Evolutionary conservation across 1,139 yeast genomes (phyloP), one percentile per base, ranked within the genome.

Genomic region (Yamadazyma songkhlaensis): DNA sequence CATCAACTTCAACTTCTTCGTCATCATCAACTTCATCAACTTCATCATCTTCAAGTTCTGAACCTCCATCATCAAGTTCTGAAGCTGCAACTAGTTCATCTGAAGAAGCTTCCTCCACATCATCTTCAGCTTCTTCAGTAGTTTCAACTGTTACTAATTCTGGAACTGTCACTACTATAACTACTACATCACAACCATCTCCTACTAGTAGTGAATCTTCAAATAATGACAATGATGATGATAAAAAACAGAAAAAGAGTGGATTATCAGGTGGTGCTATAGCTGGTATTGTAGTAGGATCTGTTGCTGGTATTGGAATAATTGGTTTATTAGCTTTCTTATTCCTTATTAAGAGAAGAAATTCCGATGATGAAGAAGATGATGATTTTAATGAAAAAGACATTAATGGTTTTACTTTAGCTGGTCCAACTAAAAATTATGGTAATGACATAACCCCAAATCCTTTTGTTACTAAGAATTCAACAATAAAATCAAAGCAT

Each of bases 261-360:
- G 51, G 63, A 9, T 44, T 78, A 28, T 68, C 79, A 6, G 71
- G 74, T 6, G 92, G 92, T 15, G 82, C 82, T n/a, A 80, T 81
- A 46, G 89, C 84, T 1, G 90, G 89, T 33, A 76, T 81, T 9
- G 86, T 77, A 2, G 70, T 83, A 35, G 89, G 89, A n/a, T 64
- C 72, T 1, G 63, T 81, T 1, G 67, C 66, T 6, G 88, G 86
- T 32, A 68, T 67, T 0, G 51, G 66, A 2, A 25, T 72, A 4
- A 36, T 77, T 13, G 62, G 61, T 0, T 59, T 60, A 2, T 45
- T 67, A 7, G 45, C 74, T 4, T 49, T 74, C 33, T 65, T 77
- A 49, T 60, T 77, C 39, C 55, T 73, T 38, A 62, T 73, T 60
- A 64, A 68, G 44, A 63, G 68, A 43, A 62, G 63, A 32, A 53